Base-by-base conservation (phyloP, 139 green algal genomes). In the Axilococcus clingmanii region DNA sequence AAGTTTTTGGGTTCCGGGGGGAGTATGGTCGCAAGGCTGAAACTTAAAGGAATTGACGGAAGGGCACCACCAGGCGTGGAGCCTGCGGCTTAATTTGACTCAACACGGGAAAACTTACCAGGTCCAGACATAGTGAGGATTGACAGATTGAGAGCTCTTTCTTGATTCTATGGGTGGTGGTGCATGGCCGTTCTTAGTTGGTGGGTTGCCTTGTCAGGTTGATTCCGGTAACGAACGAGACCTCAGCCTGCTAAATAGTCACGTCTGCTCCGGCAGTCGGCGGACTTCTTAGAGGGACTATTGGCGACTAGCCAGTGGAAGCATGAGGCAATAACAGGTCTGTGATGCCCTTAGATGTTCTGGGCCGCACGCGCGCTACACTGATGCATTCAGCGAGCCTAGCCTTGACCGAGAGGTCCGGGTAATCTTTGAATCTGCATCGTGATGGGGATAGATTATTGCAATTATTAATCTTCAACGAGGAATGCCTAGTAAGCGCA, bases 281-380 rank as follows among this genome's bases (percentile, higher is more conserved):
- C 77, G 47, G 74, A 82, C 82, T 93, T 91, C 84, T 94, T 94
- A 92, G 80, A 91, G 84, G 83, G 84, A 56, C 83, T 88, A 79
- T 93, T 81, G 84, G 82, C 75, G 82, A 87, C 75, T 88, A 92
- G 73, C 77, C 82, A 77, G 84, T 85, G 84, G 83, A 94, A 93
- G 82, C 91, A 83, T 94, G 85, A 94, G 85, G 85, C 85, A 86
- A 93, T 91, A 94, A 95, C 85, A 95, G 85, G 86, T 95, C 85
- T 95, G 86, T 95, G 87, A 95, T 95, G 87, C 87, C 87, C 87
- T 95, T 94, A 94, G 84, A 94, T 95, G 85, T 94, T 94, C 86
- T 94, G 86, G 86, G 84, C 82, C 85, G 87, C 87, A 95, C 85
- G 87, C 87, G 85, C 87, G 84, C 84, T 95, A 95, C 87, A 95